These are phyloP conservation scores for Xerocomus nothofagi DNA, from an alignment of 1,284 basidiomycete species.

Conservation along the genomic window DNA sequence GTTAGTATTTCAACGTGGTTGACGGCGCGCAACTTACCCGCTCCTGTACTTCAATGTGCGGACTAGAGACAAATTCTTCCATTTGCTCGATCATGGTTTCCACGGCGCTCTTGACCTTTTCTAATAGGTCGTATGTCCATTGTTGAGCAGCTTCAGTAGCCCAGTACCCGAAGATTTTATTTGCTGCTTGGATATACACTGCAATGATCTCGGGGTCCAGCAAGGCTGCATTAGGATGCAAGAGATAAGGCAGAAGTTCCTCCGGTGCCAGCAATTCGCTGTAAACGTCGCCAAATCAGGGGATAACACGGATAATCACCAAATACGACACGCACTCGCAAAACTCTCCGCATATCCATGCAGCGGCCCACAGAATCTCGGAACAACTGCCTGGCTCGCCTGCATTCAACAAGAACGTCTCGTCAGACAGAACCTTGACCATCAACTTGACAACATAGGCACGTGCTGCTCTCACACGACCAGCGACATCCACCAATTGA, in stretches of 20 bases:
- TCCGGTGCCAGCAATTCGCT: constrained; percentile 73
- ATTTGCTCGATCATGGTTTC: constrained; percentile 59
- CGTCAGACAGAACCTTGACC: constrained; percentile 78
- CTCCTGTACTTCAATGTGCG: constrained; percentile 89
- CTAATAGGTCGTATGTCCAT: constrained; percentile 73
- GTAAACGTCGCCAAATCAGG: constrained; percentile 7
- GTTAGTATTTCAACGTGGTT: neutral
- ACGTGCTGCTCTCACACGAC: constrained; percentile 76
- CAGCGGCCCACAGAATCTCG: constrained; percentile 88
- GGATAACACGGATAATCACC: neutral
- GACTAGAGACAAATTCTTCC: constrained; percentile 52
- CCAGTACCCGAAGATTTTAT: constrained; percentile 89
- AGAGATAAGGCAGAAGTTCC: constrained; percentile 66
- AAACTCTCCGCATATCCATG: constrained; percentile 96
- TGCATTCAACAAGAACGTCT: constrained; percentile 63
- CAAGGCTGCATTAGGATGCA: constrained; percentile 55
- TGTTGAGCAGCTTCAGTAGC: constrained; percentile 67
- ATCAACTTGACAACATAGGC: constrained; percentile 81
- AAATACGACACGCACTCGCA: constrained; percentile 54
- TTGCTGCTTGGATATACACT: constrained; percentile 79
- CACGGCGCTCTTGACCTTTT: constrained; percentile 61
- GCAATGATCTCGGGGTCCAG: constrained; percentile 64
- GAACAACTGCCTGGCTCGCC: constrained; percentile 66
- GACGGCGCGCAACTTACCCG: constrained; percentile 55
- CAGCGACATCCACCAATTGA: constrained; percentile 85